Evolutionary conservation across 73 alveolate genomes (phyloP), one percentile per base, ranked within the genome.

Genomic region (Breviolum minutum): DNA sequence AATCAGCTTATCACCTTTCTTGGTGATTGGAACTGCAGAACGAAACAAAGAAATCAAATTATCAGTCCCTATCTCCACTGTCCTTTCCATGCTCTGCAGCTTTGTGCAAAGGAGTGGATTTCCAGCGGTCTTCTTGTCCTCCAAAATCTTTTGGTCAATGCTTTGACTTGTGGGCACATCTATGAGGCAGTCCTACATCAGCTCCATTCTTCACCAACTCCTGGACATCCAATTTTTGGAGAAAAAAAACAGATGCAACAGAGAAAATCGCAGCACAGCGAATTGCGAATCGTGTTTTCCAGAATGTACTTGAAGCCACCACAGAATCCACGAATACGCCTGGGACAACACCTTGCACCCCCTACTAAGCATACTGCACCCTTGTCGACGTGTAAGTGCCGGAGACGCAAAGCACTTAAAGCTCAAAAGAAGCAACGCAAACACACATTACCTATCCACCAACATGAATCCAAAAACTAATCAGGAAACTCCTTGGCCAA

Each of bases 71-170:
- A 27, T 27, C 10, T 71, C 40, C 40, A 22, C 61, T 0, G 54
- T 27, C 95, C 95, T 87, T 87, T 30, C 95, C 95, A 66, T 87
- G 32, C 95, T 87, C 95, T 40, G 95, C 95, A 63, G 95, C 95
- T 63, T 54, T 66, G 80, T 87, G 95, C 77, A 87, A 69, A 87
- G 95, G 95, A 19, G 95, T 87, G 26, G 54, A 66, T 29, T 69
- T 87, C 95, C 95, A 87, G 13, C 95, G 95, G 32, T 87, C 95
- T 66, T 87, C 83, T 40, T 68, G 82, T 40, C 95, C 95, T 87
- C 94, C 54, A 40, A 40, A 40, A 40, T 40, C 54, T 40, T 3
- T 40, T 40, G 54, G 54, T 40, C 54, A 68, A 68, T 14, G 24
- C 77, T 68, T 68, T 68, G 17, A 14, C 24, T 22, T 68, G n/a